phyloP scores from a whole-genome alignment of 2,329 filamentous ascomycete species.

The Cladosporium oxysporum region DNA sequence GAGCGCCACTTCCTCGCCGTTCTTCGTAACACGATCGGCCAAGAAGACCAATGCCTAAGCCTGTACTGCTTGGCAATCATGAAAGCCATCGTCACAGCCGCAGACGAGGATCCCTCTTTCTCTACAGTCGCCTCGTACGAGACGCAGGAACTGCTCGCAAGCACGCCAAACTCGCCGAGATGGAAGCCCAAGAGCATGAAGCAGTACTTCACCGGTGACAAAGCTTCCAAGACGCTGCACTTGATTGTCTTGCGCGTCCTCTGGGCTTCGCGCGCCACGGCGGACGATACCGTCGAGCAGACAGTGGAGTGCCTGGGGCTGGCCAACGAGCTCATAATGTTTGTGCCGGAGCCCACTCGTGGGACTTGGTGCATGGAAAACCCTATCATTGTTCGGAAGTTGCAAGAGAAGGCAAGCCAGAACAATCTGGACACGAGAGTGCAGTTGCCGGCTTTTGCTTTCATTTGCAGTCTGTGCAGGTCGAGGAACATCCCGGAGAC shows the following conservation, averaged over 20 bases:
- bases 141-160: conserved; percentile 35
- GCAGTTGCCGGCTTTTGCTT: conserved; percentile 31
- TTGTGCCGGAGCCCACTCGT: conserved; percentile 31
- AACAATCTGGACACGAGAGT: conserved; percentile 25
- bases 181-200: conserved; percentile 37
- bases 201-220: conserved; percentile 37
- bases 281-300: conserved; percentile 22
- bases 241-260: conserved; percentile 38
- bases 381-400: conserved; percentile 33
- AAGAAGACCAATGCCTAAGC: conserved; percentile 35
- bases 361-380: conserved; percentile 37
- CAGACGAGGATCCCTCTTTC: conserved; percentile 28
- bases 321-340: conserved; percentile 34
- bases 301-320: conserved; percentile 29
- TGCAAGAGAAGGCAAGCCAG: conserved; percentile 37
- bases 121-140: conserved; percentile 23
- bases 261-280: conserved; percentile 26
- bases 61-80: conserved; percentile 42
- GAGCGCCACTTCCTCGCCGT: conserved; percentile 38
- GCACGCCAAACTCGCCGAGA: conserved; percentile 29
- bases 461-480: conserved; percentile 23
- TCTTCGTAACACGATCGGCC: conserved; percentile 30
- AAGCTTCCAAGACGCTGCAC: conserved; percentile 38
- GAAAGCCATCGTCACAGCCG: conserved; percentile 31
- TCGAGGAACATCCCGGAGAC: conserved; percentile 12